Conservation (phyloP, 1,284 basidiomycete genomes). For the Inonotus hispidus region DNA sequence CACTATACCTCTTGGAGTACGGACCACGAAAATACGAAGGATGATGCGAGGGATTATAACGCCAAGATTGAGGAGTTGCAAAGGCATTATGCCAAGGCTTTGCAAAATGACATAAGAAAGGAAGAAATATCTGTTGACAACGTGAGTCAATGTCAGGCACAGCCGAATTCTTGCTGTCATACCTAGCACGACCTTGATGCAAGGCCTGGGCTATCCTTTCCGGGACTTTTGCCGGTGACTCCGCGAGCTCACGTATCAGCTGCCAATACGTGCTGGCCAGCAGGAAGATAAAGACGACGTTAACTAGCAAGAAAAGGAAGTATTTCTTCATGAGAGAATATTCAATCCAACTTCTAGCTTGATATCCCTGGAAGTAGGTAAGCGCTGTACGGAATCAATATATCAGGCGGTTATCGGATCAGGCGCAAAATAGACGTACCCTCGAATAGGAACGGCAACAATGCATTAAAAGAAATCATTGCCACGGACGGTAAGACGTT, state of each 20-base stretch:
- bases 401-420: constrained; percentile 13
- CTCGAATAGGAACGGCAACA: constrained; percentile 87
- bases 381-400: constrained; percentile 44
- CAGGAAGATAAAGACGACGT: constrained; percentile 95
- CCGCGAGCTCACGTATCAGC: constrained; percentile 80
- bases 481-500: constrained; percentile 90
- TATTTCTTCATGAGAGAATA: constrained; percentile 93
- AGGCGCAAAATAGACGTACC: constrained; percentile 42
- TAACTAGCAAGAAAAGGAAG: constrained; percentile 89
- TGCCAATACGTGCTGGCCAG: constrained; percentile 88
- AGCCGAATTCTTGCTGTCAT: constrained; percentile 9
- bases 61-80: constrained; percentile 88
- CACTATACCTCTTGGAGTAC: constrained; percentile 81
- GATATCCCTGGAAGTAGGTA: constrained; percentile 85
- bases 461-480: constrained; percentile 85
- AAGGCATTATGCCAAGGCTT: constrained; percentile 89
- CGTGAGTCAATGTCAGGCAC: constrained; percentile 21
- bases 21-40: constrained; percentile 66
- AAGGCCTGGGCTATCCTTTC: constrained; percentile 84
- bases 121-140: constrained; percentile 74
- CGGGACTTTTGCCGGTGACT: constrained; percentile 83
- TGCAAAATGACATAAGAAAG: constrained; percentile 94
- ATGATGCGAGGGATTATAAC: constrained; percentile 74
- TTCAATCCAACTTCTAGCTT: constrained; percentile 88
- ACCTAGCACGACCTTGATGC: constrained; percentile 68